These are phyloP conservation scores for Penicillium sp. DNA, from an alignment of 2,329 filamentous ascomycete genomes.

Conservation along the genomic window DNA sequence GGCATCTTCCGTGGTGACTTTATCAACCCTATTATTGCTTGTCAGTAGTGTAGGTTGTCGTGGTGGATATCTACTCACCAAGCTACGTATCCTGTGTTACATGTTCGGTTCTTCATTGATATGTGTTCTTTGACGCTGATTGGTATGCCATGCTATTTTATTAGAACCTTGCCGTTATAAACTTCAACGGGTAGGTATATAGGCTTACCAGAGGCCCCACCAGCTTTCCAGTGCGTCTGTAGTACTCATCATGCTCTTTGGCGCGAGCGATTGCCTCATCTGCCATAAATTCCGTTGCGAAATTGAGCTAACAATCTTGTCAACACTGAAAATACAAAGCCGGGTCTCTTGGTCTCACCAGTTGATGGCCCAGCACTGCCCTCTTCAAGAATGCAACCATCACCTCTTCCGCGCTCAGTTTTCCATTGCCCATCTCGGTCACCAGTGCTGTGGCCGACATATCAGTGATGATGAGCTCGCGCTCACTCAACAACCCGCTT, in stretches of 20 bases:
- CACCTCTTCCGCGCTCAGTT: slow-evolving; percentile 30
- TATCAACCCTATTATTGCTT: slow-evolving; percentile 29
- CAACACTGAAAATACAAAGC: not conserved
- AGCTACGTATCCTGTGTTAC: slow-evolving; percentile 36
- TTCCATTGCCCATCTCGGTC: slow-evolving; percentile 24
- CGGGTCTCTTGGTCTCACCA: slow-evolving; percentile 17
- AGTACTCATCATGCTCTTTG: slow-evolving; percentile 32
- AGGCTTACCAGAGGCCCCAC: slow-evolving; percentile 45
- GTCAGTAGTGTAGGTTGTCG: not conserved
- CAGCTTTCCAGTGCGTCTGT: slow-evolving; percentile 37
- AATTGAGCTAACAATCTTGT: slow-evolving; percentile 27
- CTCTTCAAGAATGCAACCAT: slow-evolving; percentile 34
- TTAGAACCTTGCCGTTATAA: not conserved
- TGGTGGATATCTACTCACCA: slow-evolving; percentile 20
- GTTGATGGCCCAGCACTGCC: slow-evolving; percentile 32
- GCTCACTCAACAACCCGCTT: slow-evolving; percentile 48
- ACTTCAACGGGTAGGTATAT: not conserved
- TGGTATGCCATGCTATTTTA: slow-evolving; percentile 49
- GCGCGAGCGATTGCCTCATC: slow-evolving; percentile 34
- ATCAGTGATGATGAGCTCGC: slow-evolving; percentile 55
- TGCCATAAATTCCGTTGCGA: slow-evolving; percentile 38
- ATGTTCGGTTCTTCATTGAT: slow-evolving; percentile 50
- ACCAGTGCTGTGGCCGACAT: slow-evolving; percentile 30
- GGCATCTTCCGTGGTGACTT: slow-evolving; percentile 35
- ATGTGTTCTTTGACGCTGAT: slow-evolving; percentile 62